Evolutionary conservation across 345 rosid species (phyloP).

Genomic region (Pistacia atlantica): DNA sequence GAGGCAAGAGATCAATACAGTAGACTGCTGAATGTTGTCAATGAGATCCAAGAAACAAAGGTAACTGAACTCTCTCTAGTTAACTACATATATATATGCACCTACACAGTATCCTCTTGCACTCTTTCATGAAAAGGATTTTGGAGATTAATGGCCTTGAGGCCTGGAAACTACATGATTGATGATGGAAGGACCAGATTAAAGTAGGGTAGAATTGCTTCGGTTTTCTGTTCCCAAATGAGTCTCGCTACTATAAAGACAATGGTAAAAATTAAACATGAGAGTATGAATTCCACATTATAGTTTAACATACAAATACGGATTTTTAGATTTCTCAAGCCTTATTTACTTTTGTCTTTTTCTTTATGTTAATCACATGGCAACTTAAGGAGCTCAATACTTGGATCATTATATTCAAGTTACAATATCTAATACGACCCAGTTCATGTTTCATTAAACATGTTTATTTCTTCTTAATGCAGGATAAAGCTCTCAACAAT

Average conservation of each 20-base stretch:
- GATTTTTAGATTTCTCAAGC: constrained; percentile 7
- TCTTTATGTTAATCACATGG: background rate
- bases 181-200: too few relatives aligned
- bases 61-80: constrained; percentile 31
- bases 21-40: constrained; percentile 73
- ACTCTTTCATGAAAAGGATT: too few relatives aligned
- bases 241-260: background rate
- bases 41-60: constrained; percentile 77
- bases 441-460: background rate
- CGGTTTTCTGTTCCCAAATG: background rate
- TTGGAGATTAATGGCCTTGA: too few relatives aligned
- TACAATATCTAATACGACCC: background rate
- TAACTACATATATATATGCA: background rate
- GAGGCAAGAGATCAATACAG: constrained; percentile 92
- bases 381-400: background rate
- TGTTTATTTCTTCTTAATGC: constrained; percentile 2
- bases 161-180: background rate
- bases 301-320: background rate
- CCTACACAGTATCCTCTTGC: too few relatives aligned
- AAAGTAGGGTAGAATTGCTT: background rate
- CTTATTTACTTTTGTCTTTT: background rate
- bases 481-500: constrained; percentile 43
- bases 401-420: too few relatives aligned
- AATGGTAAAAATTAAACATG: background rate
- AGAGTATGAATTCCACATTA: background rate